These are phyloP conservation scores for Medicago lupulina DNA, from an alignment of 306 rosid species.

Conservation along the genomic window DNA sequence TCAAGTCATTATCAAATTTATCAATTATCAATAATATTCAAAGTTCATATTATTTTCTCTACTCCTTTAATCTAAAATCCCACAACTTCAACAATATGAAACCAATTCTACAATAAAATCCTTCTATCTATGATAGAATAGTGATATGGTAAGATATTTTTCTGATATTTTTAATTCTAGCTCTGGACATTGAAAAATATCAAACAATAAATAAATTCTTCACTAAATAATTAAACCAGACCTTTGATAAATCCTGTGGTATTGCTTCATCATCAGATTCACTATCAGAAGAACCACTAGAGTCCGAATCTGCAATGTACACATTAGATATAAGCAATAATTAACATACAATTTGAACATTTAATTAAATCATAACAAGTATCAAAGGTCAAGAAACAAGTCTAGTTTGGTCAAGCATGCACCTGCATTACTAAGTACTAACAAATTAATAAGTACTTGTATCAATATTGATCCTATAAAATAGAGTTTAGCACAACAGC, in stretches of 20 bases:
- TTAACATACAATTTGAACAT: conserved; percentile 8
- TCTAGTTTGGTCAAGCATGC: background rate
- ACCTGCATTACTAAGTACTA: background rate
- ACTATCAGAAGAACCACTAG: conserved; percentile 63
- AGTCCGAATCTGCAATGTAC: conserved; percentile 55
- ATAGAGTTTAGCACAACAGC: background rate
- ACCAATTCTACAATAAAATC: background rate
- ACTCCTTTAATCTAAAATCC: too few relatives aligned
- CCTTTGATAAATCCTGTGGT: conserved; percentile 55
- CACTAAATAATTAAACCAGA: conserved; percentile 41
- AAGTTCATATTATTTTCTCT: too few relatives aligned
- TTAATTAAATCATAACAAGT: background rate
- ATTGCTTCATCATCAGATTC: conserved; percentile 58
- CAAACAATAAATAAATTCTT: background rate
- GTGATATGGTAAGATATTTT: background rate
- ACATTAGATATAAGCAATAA: conserved; percentile 30
- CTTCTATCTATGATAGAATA: background rate
- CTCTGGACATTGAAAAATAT: conserved; percentile 11
- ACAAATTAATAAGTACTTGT: background rate
- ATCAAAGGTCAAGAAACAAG: background rate
- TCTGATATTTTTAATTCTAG: background rate
- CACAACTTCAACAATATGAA: background rate
- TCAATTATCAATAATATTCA: too few relatives aligned
- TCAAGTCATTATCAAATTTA: too few relatives aligned
- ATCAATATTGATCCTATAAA: background rate